Evolutionary conservation across 129 eudicot genomes (phyloP).

Genomic region (Chrysanthemum seticuspe): DNA sequence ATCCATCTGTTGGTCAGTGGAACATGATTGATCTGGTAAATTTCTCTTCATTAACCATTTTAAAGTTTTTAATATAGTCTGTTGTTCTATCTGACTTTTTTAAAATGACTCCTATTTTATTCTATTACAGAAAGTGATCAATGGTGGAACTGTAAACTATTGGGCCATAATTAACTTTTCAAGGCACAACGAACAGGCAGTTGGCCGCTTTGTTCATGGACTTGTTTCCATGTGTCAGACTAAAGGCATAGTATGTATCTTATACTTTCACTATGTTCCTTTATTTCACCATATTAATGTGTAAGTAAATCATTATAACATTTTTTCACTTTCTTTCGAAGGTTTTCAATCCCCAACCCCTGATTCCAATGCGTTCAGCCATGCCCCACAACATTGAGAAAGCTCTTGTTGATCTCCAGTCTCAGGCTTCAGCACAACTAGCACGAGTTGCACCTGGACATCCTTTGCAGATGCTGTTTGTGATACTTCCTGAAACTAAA

Average conservation of each 20-base stretch:
- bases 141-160: not conserved
- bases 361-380: not conserved
- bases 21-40: not conserved
- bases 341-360: slow-evolving; percentile 55
- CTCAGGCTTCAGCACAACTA: slow-evolving; percentile 23
- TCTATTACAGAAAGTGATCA: not conserved
- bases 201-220: slow-evolving; percentile 32
- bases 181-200: not conserved
- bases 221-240: slow-evolving; percentile 60
- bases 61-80: not conserved
- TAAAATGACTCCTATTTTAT: not conserved
- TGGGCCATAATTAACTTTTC: not conserved
- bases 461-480: no score
- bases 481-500: no score
- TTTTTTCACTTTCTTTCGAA: slow-evolving; percentile 4
- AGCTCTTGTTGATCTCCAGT: no score
- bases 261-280: no score
- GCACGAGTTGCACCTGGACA: no score
- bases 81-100: slow-evolving; percentile 16
- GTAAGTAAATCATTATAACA: not conserved
- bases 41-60: not conserved
- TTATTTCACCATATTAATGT: no score
- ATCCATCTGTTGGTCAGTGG: not conserved
- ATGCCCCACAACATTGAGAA: no score
- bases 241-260: slow-evolving; percentile 63